phyloP scores from a whole-genome alignment of 2,329 filamentous ascomycete genomes.

The Talaromyces sp. region DNA sequence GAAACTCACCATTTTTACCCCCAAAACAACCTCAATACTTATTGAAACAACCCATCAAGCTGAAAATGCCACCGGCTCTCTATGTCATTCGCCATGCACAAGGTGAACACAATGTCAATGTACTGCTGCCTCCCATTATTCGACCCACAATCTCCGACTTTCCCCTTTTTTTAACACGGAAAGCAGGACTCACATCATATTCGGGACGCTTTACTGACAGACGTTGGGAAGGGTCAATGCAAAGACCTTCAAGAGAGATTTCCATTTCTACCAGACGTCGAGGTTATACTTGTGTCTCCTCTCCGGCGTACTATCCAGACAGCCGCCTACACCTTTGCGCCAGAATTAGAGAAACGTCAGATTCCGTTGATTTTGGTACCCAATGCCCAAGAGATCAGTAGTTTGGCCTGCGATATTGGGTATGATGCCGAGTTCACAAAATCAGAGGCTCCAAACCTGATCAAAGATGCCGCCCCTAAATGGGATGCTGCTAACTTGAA shows the following conservation, averaged over 20 bases:
- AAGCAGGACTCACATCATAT: constrained; percentile 10
- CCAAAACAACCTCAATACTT: too few relatives aligned
- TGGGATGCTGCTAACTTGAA: constrained; percentile 5
- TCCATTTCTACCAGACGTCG: constrained; percentile 3
- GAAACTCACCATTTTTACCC: too few relatives aligned
- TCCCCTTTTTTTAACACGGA: background rate
- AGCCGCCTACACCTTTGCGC: constrained; percentile 10
- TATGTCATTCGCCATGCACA: constrained; percentile 16
- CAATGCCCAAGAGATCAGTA: constrained; percentile 15
- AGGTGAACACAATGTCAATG: constrained; percentile 19
- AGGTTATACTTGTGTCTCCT: constrained; percentile 12
- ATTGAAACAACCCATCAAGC: too few relatives aligned
- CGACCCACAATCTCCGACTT: background rate
- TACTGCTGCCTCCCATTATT: background rate
- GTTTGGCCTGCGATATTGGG: constrained; percentile 8
- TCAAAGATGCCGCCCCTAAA: background rate
- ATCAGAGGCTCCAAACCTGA: background rate
- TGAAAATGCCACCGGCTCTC: constrained; percentile 23
- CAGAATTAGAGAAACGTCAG: constrained; percentile 8
- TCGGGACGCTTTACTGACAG: constrained; percentile 10
- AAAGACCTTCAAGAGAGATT: constrained; percentile 4
- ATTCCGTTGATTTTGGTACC: constrained; percentile 11
- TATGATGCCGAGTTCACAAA: constrained; percentile 3
- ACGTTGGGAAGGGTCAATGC: constrained; percentile 10
- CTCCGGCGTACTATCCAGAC: constrained; percentile 16